Conservation (phyloP, 1,139 yeast species). For the Pichia norvegensis region DNA sequence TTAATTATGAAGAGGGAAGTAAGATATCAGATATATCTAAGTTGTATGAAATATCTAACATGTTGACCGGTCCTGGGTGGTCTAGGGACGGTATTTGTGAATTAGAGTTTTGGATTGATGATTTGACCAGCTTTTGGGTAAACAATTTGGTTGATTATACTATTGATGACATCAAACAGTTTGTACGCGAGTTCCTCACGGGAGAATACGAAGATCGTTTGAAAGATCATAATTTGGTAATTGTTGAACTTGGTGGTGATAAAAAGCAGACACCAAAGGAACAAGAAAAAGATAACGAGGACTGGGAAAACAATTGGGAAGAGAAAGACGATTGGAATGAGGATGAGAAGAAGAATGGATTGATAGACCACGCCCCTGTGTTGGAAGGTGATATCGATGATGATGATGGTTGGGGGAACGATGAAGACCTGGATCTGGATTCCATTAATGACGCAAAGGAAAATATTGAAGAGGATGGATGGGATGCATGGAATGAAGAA, state of each 20-base stretch:
- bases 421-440: constrained; percentile 13
- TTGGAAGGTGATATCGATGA: neutral
- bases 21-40: constrained; percentile 5
- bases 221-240: constrained; percentile 5
- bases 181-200: constrained; percentile 13
- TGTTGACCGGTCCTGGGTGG: constrained; percentile 22
- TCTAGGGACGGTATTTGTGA: constrained; percentile 26
- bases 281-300: constrained; percentile 8
- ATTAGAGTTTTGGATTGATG: constrained; percentile 28
- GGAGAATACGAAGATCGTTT: constrained; percentile 12
- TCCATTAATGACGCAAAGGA: too few relatives aligned
- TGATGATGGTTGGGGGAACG: constrained; percentile 5
- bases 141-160: constrained; percentile 20
- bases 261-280: neutral
- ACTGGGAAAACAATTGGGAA: constrained; percentile 24
- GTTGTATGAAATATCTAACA: constrained; percentile 16
- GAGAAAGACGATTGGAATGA: constrained; percentile 19
- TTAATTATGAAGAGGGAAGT: constrained; percentile 9
- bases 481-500: constrained; percentile 26
- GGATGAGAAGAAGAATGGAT: constrained; percentile 8
- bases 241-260: constrained; percentile 1
- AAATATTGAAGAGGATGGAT: constrained; percentile 23
- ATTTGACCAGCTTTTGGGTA: constrained; percentile 24
- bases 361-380: constrained; percentile 11
- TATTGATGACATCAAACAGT: constrained; percentile 21